Conservation (phyloP, 192 early-diverging fungal species). For the Paraglomus occultum region DNA sequence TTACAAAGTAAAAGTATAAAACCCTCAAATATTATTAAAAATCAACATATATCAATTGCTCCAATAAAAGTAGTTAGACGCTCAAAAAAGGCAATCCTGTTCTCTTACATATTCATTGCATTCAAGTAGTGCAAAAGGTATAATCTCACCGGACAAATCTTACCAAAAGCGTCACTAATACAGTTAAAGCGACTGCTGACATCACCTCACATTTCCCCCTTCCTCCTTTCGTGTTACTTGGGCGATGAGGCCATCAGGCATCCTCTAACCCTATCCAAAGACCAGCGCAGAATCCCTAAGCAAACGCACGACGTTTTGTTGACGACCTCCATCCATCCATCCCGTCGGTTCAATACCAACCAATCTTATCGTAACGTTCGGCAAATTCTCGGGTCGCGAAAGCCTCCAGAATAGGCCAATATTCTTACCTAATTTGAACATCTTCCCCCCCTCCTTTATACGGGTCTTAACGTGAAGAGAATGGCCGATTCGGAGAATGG, state of each 20-base stretch:
- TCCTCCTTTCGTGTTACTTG: conserved; percentile 21
- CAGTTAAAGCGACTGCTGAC: no score
- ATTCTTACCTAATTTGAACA: conserved; percentile 1
- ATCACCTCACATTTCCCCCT: no score
- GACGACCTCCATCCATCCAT: conserved; percentile 31
- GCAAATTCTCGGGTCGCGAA: conserved; percentile 21
- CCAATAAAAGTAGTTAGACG: no score
- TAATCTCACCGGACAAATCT: no score
- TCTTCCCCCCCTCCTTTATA: conserved; percentile 6
- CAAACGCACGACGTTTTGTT: conserved; percentile 21
- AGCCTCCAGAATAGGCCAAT: conserved; percentile 5
- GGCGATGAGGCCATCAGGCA: background rate
- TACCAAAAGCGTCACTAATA: no score
- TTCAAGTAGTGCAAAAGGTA: no score
- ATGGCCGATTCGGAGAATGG: conserved; percentile 40
- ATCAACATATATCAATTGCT: no score
- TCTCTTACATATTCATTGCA: no score
- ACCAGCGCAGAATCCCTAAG: background rate
- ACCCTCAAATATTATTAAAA: no score
- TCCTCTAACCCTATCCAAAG: background rate
- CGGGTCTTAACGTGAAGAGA: conserved; percentile 1
- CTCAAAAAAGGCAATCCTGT: no score
- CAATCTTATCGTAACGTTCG: conserved; percentile 18
- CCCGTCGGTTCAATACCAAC: conserved; percentile 5
- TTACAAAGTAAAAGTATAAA: no score